Base-by-base conservation (phyloP, 768 basidiomycete species). In the Trametes coccinea region DNA sequence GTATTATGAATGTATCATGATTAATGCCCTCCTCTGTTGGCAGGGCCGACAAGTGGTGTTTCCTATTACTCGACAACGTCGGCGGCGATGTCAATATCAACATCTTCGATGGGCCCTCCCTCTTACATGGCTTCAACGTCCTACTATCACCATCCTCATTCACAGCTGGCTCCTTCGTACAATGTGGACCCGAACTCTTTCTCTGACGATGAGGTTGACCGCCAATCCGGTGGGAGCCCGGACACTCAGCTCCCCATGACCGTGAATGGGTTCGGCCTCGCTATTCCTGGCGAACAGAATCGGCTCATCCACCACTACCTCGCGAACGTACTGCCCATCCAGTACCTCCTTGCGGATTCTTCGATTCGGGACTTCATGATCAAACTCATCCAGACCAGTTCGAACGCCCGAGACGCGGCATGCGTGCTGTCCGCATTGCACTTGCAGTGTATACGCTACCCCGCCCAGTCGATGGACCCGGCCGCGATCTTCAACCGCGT, bases 271-370 rank as follows among this genome's bases (percentile, higher is more conserved):
- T 59, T 65, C 11, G 44, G 51, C 16, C 53, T 71, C 14, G 60
- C 67, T 37, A 68, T 73, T 4, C 61, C 69, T 1, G 22, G 56
- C 29, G 65, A 70, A 3, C 71, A 75, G 53, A 69, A 62, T 17
- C 64, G 66, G 5, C 67, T 76, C 50, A 70, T 76, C 11, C 66
- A 62, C 30, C 77, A 85, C 56, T 92, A 92, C 70, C 79, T 88
- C 69, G 70, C 76, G 47, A 77, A 83, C 45, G 88, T 92, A 37
- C 79, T 90, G 54, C 78, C 78, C 40, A 80, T 85, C 59, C 89
- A 92, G 67, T 92, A 90, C 69, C 75, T 90, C 3, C 81, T 91
- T 53, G 87, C 85, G 1, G 86, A 84, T 71, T 71, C 74, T 5
- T 69, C 75, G 5, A 76, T 78, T 43, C 74, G 79, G 45, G 61